A percentile compares a stretch with the other conserved stretches of the same genome.
Evolutionary conservation across 805 yeast genomes (phyloP).

Genomic region (Ogataea allantospora): DNA sequence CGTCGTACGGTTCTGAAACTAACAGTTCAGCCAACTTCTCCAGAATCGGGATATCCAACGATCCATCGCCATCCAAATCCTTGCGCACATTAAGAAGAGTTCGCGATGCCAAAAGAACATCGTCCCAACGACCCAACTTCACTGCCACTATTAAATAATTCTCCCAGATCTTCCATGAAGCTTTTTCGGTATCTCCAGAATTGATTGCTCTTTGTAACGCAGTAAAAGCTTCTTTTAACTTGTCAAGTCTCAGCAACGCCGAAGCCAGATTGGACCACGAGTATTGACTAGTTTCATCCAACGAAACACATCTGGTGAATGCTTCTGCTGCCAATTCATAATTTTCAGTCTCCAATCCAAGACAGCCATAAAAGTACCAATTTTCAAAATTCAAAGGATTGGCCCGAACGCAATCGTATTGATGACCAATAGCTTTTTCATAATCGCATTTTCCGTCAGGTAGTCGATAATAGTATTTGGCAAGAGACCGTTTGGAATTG

Average conservation of each 20-base stretch:
- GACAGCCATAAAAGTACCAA: constrained; percentile 91
- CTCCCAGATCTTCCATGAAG: constrained; percentile 89
- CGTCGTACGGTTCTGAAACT: constrained; percentile 46
- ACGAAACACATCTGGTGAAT: constrained; percentile 82
- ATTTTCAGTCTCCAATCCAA: constrained; percentile 72
- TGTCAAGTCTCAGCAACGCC: constrained; percentile 62
- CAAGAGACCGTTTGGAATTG: constrained; percentile 81
- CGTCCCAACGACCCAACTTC: constrained; percentile 83
- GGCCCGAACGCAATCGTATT: constrained; percentile 69
- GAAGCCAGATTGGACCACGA: constrained; percentile 94
- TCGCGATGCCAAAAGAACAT: constrained; percentile 73
- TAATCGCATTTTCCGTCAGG: constrained; percentile 59
- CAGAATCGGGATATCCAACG: constrained; percentile 72
- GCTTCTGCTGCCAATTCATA: constrained; percentile 86
- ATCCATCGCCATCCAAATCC: constrained; percentile 56
- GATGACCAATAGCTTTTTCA: constrained; percentile 56
- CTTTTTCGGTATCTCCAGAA: constrained; percentile 59
- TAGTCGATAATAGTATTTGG: constrained; percentile 67
- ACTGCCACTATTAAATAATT: constrained; percentile 82
- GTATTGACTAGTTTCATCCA: constrained; percentile 76
- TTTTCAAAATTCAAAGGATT: constrained; percentile 76
- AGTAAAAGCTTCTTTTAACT: constrained; percentile 73
- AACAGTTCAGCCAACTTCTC: constrained; percentile 71
- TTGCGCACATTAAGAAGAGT: constrained; percentile 58
- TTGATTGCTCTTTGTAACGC: constrained; percentile 81